Evolutionary conservation across 1,139 yeast species (phyloP), one percentile per base, ranked within the genome.

Genomic region (Debaryomycetaceae sp.): DNA sequence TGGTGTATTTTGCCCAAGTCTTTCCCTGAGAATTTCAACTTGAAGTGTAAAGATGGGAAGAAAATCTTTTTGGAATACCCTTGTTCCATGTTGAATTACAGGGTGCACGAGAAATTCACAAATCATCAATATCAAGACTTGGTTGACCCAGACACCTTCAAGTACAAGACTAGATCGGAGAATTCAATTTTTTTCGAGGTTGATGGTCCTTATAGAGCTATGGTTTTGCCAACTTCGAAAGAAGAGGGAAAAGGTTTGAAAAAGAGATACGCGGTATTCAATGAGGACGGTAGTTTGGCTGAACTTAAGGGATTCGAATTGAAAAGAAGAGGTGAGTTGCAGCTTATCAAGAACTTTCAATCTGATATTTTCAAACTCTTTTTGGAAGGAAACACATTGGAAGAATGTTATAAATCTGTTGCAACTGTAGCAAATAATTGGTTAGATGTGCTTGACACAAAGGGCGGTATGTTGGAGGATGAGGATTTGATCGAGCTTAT

Each of bases 171-270:
- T 0, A 79, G 78, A 45, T 83, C 95, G 20, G 99, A 95, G 58
- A 95, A 95, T 63, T 87, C 97, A 20, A 95, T 95, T 63, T 93
- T 93, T 66, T 95, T 95, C 57, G 99, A 95, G 64, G 97, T 95
- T 24, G 99, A 95, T 71, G 99, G 99, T 9, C 99, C 99, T 0
- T 95, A 95, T 64, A 87, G 83, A 57, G 99, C 99, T 0, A 95
- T 95, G 99, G 80, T 95, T 48, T 75, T 95, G 46, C 99, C 99
- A 7, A 90, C 99, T 0, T 93, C 99, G 0, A 89, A 89, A 54
- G 99, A 95, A 63, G 99, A 93, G 71, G 98, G 97, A 41, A 91
- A 91, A 65, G 97, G 97, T 54, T 76, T 95, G 60, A 95, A 95
- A 62, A 95, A 95, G 58, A 79, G 99, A 57, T 95, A 95, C 58